Evolutionary conservation across 345 rosid genomes (phyloP).

Genomic region (Aegle marmelos): DNA sequence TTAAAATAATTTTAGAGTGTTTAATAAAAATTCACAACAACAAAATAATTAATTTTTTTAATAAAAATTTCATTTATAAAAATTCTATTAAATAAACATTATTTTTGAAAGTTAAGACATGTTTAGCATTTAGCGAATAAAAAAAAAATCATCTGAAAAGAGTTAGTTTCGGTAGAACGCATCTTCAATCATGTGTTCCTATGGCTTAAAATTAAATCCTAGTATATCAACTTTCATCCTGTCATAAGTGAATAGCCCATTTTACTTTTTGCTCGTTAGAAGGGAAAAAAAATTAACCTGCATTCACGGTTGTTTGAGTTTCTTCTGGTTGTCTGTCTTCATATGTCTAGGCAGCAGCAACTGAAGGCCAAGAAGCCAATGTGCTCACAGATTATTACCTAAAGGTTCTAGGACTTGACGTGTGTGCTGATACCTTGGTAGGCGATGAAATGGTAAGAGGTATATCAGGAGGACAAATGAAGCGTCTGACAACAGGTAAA

Average conservation of each 20-base stretch:
- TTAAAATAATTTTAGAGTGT: no score
- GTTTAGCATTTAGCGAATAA: background rate
- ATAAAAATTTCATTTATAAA: no score
- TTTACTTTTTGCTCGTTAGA: background rate
- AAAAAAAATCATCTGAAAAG: no score
- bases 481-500: constrained; percentile 68
- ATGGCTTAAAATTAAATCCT: background rate
- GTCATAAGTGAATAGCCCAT: background rate
- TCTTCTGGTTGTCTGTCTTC: background rate
- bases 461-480: constrained; percentile 67
- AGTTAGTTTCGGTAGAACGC: background rate
- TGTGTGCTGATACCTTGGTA: constrained; percentile 62
- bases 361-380: constrained; percentile 44
- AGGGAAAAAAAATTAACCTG: no score
- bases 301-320: background rate
- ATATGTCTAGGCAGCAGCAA: constrained; percentile 40
- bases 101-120: no score
- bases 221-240: background rate
- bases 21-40: no score
- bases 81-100: no score
- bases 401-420: constrained; percentile 63
- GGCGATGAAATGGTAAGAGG: constrained; percentile 67
- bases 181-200: background rate
- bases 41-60: no score
- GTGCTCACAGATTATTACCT: constrained; percentile 53